Evolutionary conservation across 768 basidiomycete genomes (phyloP).

Genomic region (Lyophyllum atratum): DNA sequence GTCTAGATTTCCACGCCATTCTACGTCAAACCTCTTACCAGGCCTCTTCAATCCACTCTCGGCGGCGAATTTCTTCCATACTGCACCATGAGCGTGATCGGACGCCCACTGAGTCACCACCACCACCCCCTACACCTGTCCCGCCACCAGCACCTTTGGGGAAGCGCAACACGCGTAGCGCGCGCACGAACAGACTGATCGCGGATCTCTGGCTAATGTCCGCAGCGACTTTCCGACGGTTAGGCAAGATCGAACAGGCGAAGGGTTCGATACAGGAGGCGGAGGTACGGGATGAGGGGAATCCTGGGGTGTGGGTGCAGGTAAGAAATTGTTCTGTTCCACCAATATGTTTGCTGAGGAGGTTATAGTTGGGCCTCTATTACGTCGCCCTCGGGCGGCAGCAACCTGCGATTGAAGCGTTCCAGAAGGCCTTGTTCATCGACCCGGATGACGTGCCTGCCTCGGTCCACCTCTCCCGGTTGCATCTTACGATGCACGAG

Average conservation of each 20-base stretch:
- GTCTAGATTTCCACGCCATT: slow-evolving; percentile 67
- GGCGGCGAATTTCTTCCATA: slow-evolving; percentile 57
- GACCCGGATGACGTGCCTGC: slow-evolving; percentile 78
- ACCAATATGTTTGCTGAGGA: background rate
- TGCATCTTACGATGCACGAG: slow-evolving; percentile 53
- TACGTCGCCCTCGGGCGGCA: slow-evolving; percentile 59
- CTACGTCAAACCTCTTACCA: slow-evolving; percentile 63
- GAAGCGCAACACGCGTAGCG: slow-evolving; percentile 43
- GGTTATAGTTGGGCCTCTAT: slow-evolving; percentile 69
- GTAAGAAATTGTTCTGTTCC: slow-evolving; percentile 36
- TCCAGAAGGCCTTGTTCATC: slow-evolving; percentile 90
- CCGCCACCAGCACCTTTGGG: slow-evolving; percentile 35
- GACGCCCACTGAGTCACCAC: slow-evolving; percentile 39
- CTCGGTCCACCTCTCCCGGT: slow-evolving; percentile 72
- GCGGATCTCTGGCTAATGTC: slow-evolving; percentile 93
- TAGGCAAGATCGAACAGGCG: slow-evolving; percentile 89
- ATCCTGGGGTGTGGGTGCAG: slow-evolving; percentile 94
- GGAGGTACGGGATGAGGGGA: slow-evolving; percentile 82
- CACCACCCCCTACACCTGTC: slow-evolving; percentile 48
- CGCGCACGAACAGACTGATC: slow-evolving; percentile 67
- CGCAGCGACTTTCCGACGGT: slow-evolving; percentile 89
- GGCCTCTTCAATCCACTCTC: slow-evolving; percentile 84
- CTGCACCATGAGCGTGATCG: slow-evolving; percentile 40
- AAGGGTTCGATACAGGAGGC: slow-evolving; percentile 94
- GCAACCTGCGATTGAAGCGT: slow-evolving; percentile 68